Evolutionary conservation across 164 flowering plant genomes (phyloP).

Genomic region (Umbellularia californica): DNA sequence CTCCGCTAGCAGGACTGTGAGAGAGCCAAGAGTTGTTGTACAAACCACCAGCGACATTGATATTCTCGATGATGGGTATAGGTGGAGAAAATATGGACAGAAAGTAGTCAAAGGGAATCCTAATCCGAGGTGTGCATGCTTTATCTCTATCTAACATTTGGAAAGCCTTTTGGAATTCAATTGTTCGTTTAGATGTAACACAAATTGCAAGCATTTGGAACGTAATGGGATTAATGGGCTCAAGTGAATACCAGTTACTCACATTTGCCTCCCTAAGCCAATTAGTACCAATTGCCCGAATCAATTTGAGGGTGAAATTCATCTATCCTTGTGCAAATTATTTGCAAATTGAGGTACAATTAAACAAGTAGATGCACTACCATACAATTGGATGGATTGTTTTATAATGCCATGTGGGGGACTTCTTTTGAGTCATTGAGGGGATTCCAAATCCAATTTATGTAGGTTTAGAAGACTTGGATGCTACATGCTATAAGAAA

Average conservation of each 20-base stretch:
- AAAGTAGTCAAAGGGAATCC: conserved; percentile 95
- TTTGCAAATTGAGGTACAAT: no score
- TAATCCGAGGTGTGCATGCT: conserved; percentile 61
- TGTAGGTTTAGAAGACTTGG: no score
- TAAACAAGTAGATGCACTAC: no score
- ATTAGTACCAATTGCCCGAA: neutral
- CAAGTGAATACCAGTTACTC: neutral
- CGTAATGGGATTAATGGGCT: no score
- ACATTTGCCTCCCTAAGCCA: neutral
- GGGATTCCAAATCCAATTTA: no score
- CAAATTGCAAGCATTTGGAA: no score
- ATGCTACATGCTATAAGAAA: no score
- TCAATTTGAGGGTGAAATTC: no score
- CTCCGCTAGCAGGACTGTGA: conserved; percentile 62
- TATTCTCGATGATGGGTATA: conserved; percentile 84
- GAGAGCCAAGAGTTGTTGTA: conserved; percentile 83
- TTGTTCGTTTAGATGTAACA: neutral
- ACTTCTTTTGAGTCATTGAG: no score
- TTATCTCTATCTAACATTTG: neutral
- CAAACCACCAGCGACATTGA: conserved; percentile 90
- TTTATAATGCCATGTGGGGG: no score
- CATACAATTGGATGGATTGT: no score
- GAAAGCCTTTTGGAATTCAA: neutral
- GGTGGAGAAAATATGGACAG: conserved; percentile 95
- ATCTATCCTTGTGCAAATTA: no score